phyloP scores from a whole-genome alignment of 768 basidiomycete species.

The Tulasnella sp. region DNA sequence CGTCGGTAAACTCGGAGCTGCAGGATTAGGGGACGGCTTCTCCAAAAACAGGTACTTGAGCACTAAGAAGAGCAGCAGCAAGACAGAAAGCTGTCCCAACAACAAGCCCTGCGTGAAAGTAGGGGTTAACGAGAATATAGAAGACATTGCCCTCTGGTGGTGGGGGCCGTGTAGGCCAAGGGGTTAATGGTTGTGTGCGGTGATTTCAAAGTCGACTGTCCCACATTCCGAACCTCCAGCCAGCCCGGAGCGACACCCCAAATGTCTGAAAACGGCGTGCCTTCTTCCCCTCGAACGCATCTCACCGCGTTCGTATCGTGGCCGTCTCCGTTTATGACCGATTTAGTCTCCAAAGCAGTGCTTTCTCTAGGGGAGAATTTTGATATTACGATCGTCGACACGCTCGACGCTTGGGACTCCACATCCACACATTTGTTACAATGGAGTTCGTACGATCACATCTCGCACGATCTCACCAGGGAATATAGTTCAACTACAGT shows the following conservation, averaged over 20 bases:
- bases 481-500: slow-evolving; percentile 32
- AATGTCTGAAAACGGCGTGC: not conserved
- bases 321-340: slow-evolving; percentile 44
- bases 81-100: slow-evolving; percentile 81
- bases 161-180: not conserved
- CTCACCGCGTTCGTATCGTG: slow-evolving; percentile 37
- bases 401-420: slow-evolving; percentile 19
- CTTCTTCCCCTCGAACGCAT: not conserved
- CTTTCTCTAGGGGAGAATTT: not conserved
- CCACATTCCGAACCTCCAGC: not conserved
- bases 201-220: not conserved
- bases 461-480: slow-evolving; percentile 64
- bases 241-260: too few species aligned
- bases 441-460: slow-evolving; percentile 81
- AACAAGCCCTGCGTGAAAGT: slow-evolving; percentile 95
- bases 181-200: not conserved
- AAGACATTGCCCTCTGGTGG: too few species aligned
- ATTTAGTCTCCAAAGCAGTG: not conserved
- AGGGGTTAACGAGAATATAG: slow-evolving; percentile 58
- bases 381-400: not conserved
- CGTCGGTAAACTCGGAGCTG: slow-evolving; percentile 6
- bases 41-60: slow-evolving; percentile 95
- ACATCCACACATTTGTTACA: slow-evolving; percentile 33
- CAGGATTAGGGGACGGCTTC: slow-evolving; percentile 33
- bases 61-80: slow-evolving; percentile 61